Percentiles rank a stretch among this genome's conserved stretches.
Evolutionary conservation across 1,284 basidiomycete genomes (phyloP).

Genomic region (Ceratobasidium sp.): DNA sequence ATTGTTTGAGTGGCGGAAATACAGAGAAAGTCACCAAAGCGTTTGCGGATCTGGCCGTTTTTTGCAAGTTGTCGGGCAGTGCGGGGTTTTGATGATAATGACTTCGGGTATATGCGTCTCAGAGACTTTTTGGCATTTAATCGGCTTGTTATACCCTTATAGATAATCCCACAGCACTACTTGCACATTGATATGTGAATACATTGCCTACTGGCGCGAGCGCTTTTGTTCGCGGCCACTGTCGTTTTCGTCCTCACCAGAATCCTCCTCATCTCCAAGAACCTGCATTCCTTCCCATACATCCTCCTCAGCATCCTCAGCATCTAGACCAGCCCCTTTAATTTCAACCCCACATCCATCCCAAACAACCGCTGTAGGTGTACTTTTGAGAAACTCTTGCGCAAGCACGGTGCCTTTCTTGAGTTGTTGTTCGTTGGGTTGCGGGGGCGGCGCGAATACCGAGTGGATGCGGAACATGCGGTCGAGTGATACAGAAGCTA

Average conservation of each 20-base stretch:
- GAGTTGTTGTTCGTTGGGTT: conserved; percentile 64
- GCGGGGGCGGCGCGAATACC: conserved; percentile 65
- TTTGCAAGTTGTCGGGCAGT: conserved; percentile 18
- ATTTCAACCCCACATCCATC: conserved; percentile 52
- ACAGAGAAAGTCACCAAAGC: not conserved
- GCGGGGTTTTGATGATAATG: not conserved
- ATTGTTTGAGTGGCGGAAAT: conserved; percentile 7
- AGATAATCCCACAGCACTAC: not conserved
- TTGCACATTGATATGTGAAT: conserved; percentile 4
- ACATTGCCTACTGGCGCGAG: not conserved
- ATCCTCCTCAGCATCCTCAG: conserved; percentile 57
- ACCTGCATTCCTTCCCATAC: conserved; percentile 57
- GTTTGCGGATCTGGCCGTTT: conserved; percentile 15
- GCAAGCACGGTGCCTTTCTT: conserved; percentile 73
- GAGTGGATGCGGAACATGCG: conserved; percentile 80
- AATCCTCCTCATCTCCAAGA: conserved; percentile 56
- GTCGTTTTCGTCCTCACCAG: conserved; percentile 53
- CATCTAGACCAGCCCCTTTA: conserved; percentile 47
- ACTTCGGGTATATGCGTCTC: not conserved
- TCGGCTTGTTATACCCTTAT: not conserved
- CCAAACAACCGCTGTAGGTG: conserved; percentile 65
- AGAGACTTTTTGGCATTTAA: not conserved
- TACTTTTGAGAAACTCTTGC: conserved; percentile 73
- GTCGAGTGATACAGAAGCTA: conserved; percentile 73
- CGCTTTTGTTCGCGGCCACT: conserved; percentile 46